Evolutionary conservation across 257 asterid species (phyloP).

Genomic region (Parsonsia alboflavescens): DNA sequence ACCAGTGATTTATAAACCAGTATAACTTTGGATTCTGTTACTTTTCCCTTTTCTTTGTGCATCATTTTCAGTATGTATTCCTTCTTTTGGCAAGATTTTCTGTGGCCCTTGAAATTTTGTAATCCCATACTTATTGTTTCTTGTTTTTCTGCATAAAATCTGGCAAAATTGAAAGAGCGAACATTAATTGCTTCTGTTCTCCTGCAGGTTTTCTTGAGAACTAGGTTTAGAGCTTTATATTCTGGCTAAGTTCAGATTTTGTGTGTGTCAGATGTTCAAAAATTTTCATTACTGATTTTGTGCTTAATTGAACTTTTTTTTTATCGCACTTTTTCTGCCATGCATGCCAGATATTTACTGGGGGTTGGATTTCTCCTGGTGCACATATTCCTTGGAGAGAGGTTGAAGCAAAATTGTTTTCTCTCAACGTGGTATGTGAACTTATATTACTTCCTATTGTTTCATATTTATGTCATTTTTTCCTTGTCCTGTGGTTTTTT

Average conservation of each 20-base stretch:
- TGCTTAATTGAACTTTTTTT: constrained; percentile 1
- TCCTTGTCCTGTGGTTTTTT: neutral
- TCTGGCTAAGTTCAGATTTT: neutral
- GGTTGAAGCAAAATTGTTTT: constrained; percentile 68
- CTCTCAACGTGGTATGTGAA: constrained; percentile 70
- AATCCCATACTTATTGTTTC: neutral
- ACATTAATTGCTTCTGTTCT: neutral
- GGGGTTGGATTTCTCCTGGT: constrained; percentile 50
- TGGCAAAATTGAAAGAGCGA: neutral
- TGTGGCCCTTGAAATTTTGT: neutral
- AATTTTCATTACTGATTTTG: neutral
- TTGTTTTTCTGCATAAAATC: neutral
- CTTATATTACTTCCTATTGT: constrained; percentile 2
- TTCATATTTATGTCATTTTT: neutral
- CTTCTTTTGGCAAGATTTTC: neutral
- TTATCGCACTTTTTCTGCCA: neutral
- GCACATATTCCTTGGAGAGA: constrained; percentile 67
- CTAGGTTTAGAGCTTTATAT: neutral
- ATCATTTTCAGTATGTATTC: neutral
- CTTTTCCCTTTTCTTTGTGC: neutral
- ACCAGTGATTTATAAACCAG: neutral
- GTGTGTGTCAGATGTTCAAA: neutral
- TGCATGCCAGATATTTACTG: constrained; percentile 51
- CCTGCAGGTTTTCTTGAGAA: neutral
- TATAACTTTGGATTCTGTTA: neutral